phyloP scores from a whole-genome alignment of 768 basidiomycete species.

The Lentinula edodes region DNA sequence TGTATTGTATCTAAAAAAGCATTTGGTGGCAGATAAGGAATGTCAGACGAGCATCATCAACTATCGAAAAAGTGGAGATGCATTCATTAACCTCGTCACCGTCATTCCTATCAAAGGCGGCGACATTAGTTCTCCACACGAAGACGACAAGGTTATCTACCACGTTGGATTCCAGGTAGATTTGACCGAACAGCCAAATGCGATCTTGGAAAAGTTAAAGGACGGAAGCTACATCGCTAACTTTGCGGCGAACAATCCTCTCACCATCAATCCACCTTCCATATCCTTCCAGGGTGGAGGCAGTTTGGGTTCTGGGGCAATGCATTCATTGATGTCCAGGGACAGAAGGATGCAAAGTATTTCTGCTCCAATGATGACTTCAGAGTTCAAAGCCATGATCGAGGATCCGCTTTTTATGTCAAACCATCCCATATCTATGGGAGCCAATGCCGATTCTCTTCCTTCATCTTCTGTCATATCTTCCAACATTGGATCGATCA shows the following conservation, averaged over 20 bases:
- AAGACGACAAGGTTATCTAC: conserved; percentile 70
- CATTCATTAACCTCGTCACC: conserved; percentile 91
- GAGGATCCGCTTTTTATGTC: conserved; percentile 40
- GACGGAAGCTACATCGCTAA: conserved; percentile 76
- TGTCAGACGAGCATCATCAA: conserved; percentile 87
- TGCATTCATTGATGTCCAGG: conserved; percentile 8
- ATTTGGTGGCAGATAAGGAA: conserved; percentile 71
- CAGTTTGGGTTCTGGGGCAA: neutral
- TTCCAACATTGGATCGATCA: neutral
- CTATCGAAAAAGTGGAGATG: conserved; percentile 75
- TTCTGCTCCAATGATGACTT: conserved; percentile 38
- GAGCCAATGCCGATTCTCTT: conserved; percentile 24
- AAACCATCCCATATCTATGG: conserved; percentile 40
- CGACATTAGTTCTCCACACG: conserved; percentile 37
- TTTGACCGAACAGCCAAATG: conserved; percentile 78
- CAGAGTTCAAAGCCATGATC: conserved; percentile 46
- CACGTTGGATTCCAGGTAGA: conserved; percentile 97
- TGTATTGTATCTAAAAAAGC: conserved; percentile 55
- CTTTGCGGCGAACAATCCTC: conserved; percentile 27
- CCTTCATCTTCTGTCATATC: conserved; percentile 14
- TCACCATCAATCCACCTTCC: neutral
- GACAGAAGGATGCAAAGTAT: conserved; percentile 27
- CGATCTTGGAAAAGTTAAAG: conserved; percentile 71
- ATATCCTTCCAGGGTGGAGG: neutral
- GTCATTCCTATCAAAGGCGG: conserved; percentile 82